Percentiles rank a stretch among this genome's conserved stretches.
phyloP scores from a whole-genome alignment of 2,329 filamentous ascomycete species.

The Paecilomyces sp. region DNA sequence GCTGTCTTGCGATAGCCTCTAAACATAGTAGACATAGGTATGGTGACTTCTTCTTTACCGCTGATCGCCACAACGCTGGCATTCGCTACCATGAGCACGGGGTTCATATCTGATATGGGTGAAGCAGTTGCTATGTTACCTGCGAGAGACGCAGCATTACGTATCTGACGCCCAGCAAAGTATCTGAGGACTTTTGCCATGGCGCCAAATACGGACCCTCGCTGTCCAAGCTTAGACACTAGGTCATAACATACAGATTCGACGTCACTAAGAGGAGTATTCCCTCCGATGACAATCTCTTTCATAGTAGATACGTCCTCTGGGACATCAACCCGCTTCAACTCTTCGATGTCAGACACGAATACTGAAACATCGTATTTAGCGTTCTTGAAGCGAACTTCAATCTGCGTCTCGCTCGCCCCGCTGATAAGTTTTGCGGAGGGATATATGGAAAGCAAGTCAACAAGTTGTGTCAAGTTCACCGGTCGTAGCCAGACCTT shows the following conservation, averaged over 20 bases:
- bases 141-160: constrained; percentile 80
- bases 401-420: constrained; percentile 85
- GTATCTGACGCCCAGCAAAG: constrained; percentile 83
- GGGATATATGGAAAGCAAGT: constrained; percentile 73
- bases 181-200: constrained; percentile 81
- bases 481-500: constrained; percentile 80
- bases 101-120: constrained; percentile 83
- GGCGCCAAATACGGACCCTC: constrained; percentile 66
- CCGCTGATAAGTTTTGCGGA: constrained; percentile 82
- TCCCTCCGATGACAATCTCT: constrained; percentile 72
- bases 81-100: constrained; percentile 72
- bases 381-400: constrained; percentile 86
- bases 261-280: constrained; percentile 74
- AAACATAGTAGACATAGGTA: constrained; percentile 79
- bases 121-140: constrained; percentile 82
- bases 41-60: constrained; percentile 57
- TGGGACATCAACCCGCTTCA: constrained; percentile 64
- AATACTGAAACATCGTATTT: constrained; percentile 77
- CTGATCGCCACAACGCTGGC: constrained; percentile 68
- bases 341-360: constrained; percentile 76
- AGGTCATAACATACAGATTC: constrained; percentile 69
- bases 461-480: constrained; percentile 69
- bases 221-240: constrained; percentile 59
- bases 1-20: constrained; percentile 74
- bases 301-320: constrained; percentile 43